Base-by-base conservation (phyloP, 1,139 yeast genomes). In the Debaryomycetaceae sp. region DNA sequence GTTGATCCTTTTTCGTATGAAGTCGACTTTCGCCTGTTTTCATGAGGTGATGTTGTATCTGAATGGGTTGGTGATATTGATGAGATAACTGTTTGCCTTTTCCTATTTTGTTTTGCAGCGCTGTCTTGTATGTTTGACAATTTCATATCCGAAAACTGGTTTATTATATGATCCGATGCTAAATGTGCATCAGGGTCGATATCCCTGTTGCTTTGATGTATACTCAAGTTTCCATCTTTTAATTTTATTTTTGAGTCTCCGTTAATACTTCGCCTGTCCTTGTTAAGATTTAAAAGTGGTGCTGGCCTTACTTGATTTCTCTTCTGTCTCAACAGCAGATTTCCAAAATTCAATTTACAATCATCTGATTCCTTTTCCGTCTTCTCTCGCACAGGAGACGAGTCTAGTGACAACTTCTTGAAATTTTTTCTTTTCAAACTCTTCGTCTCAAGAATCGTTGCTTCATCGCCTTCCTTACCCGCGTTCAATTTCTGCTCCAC, bases 371-470 rank as follows among this genome's bases (percentile, higher is more conserved):
- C 35, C 9, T 39, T 37, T 24, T 36, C 41, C 11, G 14, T 33
- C 13, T 35, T 20, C 6, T 35, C 36, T 35, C 39, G 45, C 7
- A 41, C 40, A 8, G 56, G 53, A 2, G 57, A 44, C 7, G 62
- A 48, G n/a, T 64, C 66, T 37, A 88, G 67, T 33, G 85, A 80
- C 38, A 88, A 72, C 49, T 86, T 77, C 61, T 89, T 89, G 60
- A 86, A 72, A 60, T 89, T 89, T 54, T 86, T 80, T 45, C 96
- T 75, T 51, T 80, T 80, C 49, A 88, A 65, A 5, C 93, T 75
- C 58, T 81, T 84, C 36, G 83, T 54, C 69, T 77, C 62, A 64
- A 78, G 57, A 34, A 72, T 55, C 34, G 49, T 51, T 2, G 55
- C 48, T 29, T 55, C 54, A 13, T 44, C 53, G 4, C 46, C 38